A percentile compares a stretch with the other conserved stretches of the same genome.
These are phyloP conservation scores for Exophiala calicioides DNA, from an alignment of 2,329 filamentous ascomycete species.

Conservation along the genomic window DNA sequence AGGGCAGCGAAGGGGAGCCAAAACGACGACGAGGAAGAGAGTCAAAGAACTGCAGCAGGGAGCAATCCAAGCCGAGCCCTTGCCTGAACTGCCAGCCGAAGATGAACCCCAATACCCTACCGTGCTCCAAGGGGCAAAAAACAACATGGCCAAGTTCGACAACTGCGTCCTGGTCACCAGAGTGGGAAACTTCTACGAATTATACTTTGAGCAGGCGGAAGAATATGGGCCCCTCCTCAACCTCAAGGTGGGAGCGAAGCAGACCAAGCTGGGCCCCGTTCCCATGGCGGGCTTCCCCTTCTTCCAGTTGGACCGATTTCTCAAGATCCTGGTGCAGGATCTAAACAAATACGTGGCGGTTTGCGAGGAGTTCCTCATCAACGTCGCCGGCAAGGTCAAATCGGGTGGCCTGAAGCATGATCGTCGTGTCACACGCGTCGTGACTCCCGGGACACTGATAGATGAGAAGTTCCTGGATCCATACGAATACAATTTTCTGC, in stretches of 20 bases:
- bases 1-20: slow-evolving; percentile 23
- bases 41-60: slow-evolving; percentile 60
- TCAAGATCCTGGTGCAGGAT: slow-evolving; percentile 91
- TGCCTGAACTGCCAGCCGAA: slow-evolving; percentile 46
- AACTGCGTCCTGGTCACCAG: slow-evolving; percentile 90
- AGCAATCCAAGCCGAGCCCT: slow-evolving; percentile 46
- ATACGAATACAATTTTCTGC: slow-evolving; percentile 87
- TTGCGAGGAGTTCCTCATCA: slow-evolving; percentile 85
- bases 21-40: slow-evolving; percentile 33
- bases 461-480: slow-evolving; percentile 98
- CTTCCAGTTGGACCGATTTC: slow-evolving; percentile 86
- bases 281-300: slow-evolving; percentile 95
- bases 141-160: slow-evolving; percentile 86
- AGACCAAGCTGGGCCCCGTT: slow-evolving; percentile 65
- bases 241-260: slow-evolving; percentile 80
- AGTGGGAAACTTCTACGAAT: slow-evolving; percentile 94
- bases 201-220: slow-evolving; percentile 95
- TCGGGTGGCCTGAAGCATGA: slow-evolving; percentile 80
- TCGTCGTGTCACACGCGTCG: slow-evolving; percentile 78
- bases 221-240: slow-evolving; percentile 83
- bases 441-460: slow-evolving; percentile 93
- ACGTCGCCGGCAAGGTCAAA: slow-evolving; percentile 67
- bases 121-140: slow-evolving; percentile 82
- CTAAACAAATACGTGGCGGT: slow-evolving; percentile 88
- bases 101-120: slow-evolving; percentile 70